Evolutionary conservation across 164 flowering plant species (phyloP).

Genomic region (Aristolochia fimbriata): DNA sequence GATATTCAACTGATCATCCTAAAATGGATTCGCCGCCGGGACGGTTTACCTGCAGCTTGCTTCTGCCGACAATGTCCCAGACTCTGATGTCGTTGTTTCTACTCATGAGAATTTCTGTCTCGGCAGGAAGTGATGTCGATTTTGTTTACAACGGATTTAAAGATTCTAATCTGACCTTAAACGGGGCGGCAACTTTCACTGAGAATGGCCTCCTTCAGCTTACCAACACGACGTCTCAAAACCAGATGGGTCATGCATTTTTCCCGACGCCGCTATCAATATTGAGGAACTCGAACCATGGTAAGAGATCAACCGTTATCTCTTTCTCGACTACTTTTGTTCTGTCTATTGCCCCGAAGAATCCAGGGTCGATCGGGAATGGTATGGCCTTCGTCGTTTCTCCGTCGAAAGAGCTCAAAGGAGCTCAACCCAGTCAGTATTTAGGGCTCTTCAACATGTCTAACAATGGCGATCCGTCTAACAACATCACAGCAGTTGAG

Average conservation of each 20-base stretch:
- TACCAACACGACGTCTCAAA: conserved; percentile 8
- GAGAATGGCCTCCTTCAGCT: conserved; percentile 4
- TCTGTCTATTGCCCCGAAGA: conserved; percentile 38
- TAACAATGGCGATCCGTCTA: conserved; percentile 27
- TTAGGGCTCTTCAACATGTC: conserved; percentile 44
- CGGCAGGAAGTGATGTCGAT: not conserved
- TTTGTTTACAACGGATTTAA: conserved; percentile 2
- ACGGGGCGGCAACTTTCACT: conserved; percentile 13
- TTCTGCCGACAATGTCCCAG: conserved; percentile 1
- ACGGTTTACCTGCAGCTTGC: not conserved
- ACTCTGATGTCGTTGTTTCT: not conserved
- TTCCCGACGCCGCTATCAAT: conserved; percentile 4
- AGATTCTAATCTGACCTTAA: conserved; percentile 14
- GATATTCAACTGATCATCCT: not conserved
- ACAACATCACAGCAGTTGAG: conserved; percentile 53
- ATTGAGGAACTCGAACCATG: not conserved
- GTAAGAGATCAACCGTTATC: no score
- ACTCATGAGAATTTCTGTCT: not conserved
- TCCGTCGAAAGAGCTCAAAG: conserved; percentile 15
- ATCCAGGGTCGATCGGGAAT: conserved; percentile 43
- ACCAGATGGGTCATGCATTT: conserved; percentile 14
- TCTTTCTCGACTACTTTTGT: conserved; percentile 54
- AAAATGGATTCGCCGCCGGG: not conserved
- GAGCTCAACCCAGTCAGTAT: conserved; percentile 42
- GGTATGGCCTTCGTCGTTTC: conserved; percentile 54